Base-by-base conservation (phyloP, 805 yeast genomes). In the Suhomyces canberraensis region DNA sequence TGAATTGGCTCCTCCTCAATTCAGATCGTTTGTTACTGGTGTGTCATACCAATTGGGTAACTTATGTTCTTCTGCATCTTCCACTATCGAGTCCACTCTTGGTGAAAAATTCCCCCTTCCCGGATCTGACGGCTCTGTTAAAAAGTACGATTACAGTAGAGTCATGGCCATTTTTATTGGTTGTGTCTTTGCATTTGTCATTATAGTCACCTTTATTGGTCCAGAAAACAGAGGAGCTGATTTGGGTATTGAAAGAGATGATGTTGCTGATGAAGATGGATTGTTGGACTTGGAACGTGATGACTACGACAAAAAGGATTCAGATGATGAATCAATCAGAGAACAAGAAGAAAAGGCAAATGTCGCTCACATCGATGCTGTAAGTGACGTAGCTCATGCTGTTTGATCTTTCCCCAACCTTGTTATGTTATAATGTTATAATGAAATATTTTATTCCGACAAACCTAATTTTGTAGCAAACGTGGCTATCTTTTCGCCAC, bases 81-180 rank as follows among this genome's bases (percentile, higher is more conserved):
- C 84, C 0, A 80, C 86, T n/a, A 80, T 80, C 44, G 84, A 80
- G 58, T 61, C 81, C 20, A 76, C 78, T 15, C 71, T 80, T 44
- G 85, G 85, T 40, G 76, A 73, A 45, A 45, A 64, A 26, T 79
- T 78, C 64, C 54, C 59, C 8, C 46, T 59, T 13, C 47, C 48
- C 15, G 60, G 50, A 20, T 58, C 8, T 11, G 4, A 24, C 27
- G 46, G 40, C 11, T 50, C 46, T 1, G 42, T 31, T 11, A 46
- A 44, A 2, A 43, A 47, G 26, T 75, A 64, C 45, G 68, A 79
- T 48, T 79, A 79, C 46, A 76, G 77, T 2, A 75, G 66, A 43
- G 81, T 77, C 16, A 80, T 80, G 85, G 74, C 82, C 9, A 79
- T 80, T 36, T 79, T 80, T 54, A 69, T 78, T 61, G 85, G 82